These are phyloP conservation scores for Dorcoceras hygrometricum DNA, from an alignment of 257 asterid genomes.

Conservation along the genomic window DNA sequence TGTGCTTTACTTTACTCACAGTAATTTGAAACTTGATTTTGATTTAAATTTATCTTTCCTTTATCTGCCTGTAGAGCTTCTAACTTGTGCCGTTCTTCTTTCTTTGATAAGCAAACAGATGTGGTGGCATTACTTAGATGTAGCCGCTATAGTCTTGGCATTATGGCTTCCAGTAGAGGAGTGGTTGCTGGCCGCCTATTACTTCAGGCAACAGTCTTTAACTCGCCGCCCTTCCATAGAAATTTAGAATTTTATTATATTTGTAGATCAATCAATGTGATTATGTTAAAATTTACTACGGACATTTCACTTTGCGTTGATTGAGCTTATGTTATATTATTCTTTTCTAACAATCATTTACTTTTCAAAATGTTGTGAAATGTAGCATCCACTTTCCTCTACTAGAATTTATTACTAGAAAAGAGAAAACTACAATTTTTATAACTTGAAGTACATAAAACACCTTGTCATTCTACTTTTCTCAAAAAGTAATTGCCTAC, in stretches of 20 bases:
- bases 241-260: too few relatives aligned
- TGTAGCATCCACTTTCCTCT: background rate
- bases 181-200: constrained; percentile 75
- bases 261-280: background rate
- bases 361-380: background rate
- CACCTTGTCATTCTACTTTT: background rate
- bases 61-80: constrained; percentile 1
- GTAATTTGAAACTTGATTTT: background rate
- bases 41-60: constrained; percentile 1
- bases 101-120: constrained; percentile 40
- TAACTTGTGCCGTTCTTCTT: constrained; percentile 11
- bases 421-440: background rate
- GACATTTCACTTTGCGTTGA: background rate
- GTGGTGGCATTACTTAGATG: constrained; percentile 85
- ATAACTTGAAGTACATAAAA: constrained; percentile 10
- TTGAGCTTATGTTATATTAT: background rate
- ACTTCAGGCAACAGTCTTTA: constrained; percentile 56
- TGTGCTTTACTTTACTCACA: background rate
- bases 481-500: background rate
- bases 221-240: background rate
- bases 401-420: background rate
- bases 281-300: background rate
- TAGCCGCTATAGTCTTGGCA: constrained; percentile 85
- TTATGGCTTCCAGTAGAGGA: constrained; percentile 94
- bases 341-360: background rate